Evolutionary conservation across 129 eudicot species (phyloP).

Genomic region (Rutidosis leptorrhynchoides): DNA sequence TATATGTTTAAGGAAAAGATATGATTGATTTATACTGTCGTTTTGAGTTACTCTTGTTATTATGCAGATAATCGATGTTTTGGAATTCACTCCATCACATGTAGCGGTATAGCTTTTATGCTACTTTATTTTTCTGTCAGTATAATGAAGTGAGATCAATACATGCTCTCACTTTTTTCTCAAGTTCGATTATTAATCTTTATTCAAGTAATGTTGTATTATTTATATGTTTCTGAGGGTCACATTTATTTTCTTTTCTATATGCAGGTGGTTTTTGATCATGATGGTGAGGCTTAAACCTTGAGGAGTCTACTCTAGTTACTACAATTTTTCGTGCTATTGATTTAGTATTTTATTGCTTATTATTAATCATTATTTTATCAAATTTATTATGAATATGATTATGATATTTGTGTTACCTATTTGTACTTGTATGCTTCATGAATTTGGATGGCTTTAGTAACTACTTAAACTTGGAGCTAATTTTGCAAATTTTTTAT

Average conservation of each 20-base stretch:
- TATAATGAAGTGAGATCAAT: not conserved
- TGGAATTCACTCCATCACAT: slow-evolving; percentile 90
- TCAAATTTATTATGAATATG: slow-evolving; percentile 16
- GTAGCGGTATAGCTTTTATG: slow-evolving; percentile 63
- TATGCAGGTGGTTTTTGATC: slow-evolving; percentile 95
- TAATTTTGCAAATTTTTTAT: not conserved
- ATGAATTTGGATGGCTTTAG: slow-evolving; percentile 1
- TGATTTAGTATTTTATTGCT: not conserved
- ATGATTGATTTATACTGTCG: slow-evolving; percentile 12
- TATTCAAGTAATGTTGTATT: not conserved
- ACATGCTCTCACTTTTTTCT: slow-evolving; percentile 20
- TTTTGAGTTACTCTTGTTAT: slow-evolving; percentile 28
- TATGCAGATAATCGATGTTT: slow-evolving; percentile 85
- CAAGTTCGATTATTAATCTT: not conserved
- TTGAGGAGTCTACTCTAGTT: slow-evolving; percentile 23
- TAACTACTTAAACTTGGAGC: not conserved
- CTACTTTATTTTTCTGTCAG: slow-evolving; percentile 1
- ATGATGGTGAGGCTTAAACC: slow-evolving; percentile 68
- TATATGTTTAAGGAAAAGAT: not conserved
- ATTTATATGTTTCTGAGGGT: slow-evolving; percentile 22
- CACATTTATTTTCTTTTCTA: slow-evolving; percentile 16
- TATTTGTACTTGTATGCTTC: slow-evolving; percentile 7
- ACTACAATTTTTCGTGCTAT: slow-evolving; percentile 15
- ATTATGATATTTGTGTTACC: slow-evolving; percentile 9
- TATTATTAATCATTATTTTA: slow-evolving; percentile 3